Base-by-base conservation (phyloP, 331 rosid species). In the Rhamnella rubrinervis region DNA sequence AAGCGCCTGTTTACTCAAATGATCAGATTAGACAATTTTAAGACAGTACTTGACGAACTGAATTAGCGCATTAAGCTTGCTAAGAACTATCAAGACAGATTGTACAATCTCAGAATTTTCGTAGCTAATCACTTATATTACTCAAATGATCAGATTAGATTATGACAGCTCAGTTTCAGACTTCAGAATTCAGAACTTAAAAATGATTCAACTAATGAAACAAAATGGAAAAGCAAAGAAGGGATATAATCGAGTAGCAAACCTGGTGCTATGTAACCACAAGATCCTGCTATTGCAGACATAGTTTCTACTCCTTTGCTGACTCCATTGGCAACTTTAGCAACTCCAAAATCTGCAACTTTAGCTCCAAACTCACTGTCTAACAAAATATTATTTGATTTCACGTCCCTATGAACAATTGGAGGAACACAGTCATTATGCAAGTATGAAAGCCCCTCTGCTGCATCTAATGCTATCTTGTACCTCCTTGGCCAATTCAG, bases 261-360 rank as follows among this genome's bases (percentile, higher is more conserved):
- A 90, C 96, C 96, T 87, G 96, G 96, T 65, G 96, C 96, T 75
- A 90, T 84, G 80, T 90, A 90, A 17, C 96, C 96, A 62, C 83
- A 84, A 65, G 96, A 87, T 71, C 96, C 96, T 3, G 96, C 96
- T 39, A 90, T 75, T 18, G 75, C 85, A 67, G 96, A 90, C 96
- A 90, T 90, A 16, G 87, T 68, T 63, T 82, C 87, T 41, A 67
- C 76, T 2, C 81, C 88, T 67, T 84, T 84, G 75, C 59, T 66
- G 63, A 52, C 78, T 44, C 80, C 75, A 5, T 59, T 72, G 6
- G 86, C 66, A 55, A 78, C 73, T 82, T 87, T 90, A 35, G 96
- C 95, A 11, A 90, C 88, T 46, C 96, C 96, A 66, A 90, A 90
- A 61, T 90, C 96, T 4, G 96, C 88, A 66, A 90, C 89, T 84